Conservation (phyloP, 805 yeast species). For the Blastobotrys mokoenaii region DNA sequence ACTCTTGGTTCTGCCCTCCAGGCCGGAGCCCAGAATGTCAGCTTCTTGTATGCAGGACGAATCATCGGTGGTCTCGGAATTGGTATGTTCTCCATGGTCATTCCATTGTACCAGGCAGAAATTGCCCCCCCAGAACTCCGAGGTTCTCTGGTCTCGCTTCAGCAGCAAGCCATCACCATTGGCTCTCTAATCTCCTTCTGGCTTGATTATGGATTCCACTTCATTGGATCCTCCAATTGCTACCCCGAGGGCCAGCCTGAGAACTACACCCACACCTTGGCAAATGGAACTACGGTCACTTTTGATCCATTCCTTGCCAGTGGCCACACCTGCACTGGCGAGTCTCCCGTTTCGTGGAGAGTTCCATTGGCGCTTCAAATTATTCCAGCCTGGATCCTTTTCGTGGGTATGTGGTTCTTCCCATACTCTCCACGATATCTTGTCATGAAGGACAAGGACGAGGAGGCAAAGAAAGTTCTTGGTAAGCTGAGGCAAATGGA, state of each 20-base stretch:
- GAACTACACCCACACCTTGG: conserved; percentile 11
- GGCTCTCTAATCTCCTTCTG: conserved; percentile 4
- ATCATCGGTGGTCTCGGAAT: conserved; percentile 44
- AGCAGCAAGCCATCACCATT: conserved; percentile 4
- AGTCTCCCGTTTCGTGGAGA: conserved; percentile 16
- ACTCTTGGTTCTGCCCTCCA: conserved; percentile 6
- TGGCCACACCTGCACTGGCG: conserved; percentile 18
- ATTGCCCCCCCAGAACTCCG: conserved; percentile 28
- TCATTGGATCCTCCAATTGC: conserved; percentile 2
- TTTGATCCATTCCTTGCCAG: conserved; percentile 13
- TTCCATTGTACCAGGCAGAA: conserved; percentile 46
- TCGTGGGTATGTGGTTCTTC: conserved; percentile 34
- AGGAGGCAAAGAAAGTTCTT: conserved; percentile 20
- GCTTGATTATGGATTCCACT: conserved; percentile 4
- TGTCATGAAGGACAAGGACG: conserved; percentile 25
- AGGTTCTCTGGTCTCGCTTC: conserved; percentile 17
- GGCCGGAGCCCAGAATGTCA: not conserved
- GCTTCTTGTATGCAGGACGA: conserved; percentile 39
- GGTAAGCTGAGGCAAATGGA: too few species aligned
- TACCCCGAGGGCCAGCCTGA: conserved; percentile 10
- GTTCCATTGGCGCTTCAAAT: conserved; percentile 43
- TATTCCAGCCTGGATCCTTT: conserved; percentile 38
- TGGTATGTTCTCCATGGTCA: conserved; percentile 43
- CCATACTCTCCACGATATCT: conserved; percentile 42
- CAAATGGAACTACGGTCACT: conserved; percentile 6